Evolutionary conservation across 1,284 basidiomycete genomes (phyloP).

Genomic region (Kwoniella shivajii): DNA sequence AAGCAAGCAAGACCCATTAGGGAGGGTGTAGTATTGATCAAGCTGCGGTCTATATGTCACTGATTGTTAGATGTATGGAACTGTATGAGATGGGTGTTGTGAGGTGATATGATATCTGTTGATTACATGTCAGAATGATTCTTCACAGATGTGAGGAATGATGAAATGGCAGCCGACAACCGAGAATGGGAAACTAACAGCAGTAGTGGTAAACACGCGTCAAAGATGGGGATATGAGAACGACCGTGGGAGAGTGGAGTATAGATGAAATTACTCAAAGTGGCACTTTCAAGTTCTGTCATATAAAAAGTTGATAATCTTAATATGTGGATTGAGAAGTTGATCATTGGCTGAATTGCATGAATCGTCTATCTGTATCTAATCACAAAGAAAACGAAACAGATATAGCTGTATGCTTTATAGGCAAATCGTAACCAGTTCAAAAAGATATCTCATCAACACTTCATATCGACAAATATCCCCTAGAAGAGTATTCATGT

Average conservation of each 20-base stretch:
- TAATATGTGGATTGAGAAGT: background rate
- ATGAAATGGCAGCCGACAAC: background rate
- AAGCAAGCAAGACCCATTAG: too few species aligned
- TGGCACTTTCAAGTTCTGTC: background rate
- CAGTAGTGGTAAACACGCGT: background rate
- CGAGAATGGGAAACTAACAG: background rate
- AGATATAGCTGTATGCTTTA: constrained; percentile 2
- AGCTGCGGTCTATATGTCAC: background rate
- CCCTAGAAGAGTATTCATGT: constrained; percentile 25
- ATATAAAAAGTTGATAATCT: constrained; percentile 2
- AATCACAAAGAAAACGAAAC: background rate
- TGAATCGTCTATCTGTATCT: background rate
- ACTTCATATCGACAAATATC: background rate
- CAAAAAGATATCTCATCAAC: background rate
- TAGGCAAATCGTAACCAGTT: background rate
- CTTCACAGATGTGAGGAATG: background rate
- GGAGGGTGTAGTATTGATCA: background rate
- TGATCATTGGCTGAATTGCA: constrained; percentile 8
- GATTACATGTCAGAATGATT: background rate
- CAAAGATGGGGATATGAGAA: background rate
- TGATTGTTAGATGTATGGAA: background rate
- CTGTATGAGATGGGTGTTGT: background rate
- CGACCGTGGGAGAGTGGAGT: constrained; percentile 6
- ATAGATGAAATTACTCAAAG: background rate
- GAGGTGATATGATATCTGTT: background rate